Evolutionary conservation across 2,329 filamentous ascomycete genomes (phyloP).

Genomic region (Monilinia aucupariae): DNA sequence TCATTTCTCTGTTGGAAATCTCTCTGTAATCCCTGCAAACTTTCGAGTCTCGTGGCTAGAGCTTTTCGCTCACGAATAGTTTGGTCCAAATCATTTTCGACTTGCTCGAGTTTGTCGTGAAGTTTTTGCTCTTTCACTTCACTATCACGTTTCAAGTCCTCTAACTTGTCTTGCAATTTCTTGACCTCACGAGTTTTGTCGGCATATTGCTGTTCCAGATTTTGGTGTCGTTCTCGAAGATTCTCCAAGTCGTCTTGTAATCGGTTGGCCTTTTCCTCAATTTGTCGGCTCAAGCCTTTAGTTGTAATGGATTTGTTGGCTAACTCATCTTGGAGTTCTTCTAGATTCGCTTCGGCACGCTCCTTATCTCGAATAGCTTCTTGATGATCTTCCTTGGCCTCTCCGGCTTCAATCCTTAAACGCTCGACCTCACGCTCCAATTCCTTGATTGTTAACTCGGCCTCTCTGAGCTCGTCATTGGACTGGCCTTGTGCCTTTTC

Average conservation of each 20-base stretch:
- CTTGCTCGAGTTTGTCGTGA: slow-evolving; percentile 41
- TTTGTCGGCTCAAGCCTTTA: slow-evolving; percentile 67
- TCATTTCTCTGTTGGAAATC: slow-evolving; percentile 55
- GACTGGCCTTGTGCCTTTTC: slow-evolving; percentile 45
- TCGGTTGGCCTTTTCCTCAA: slow-evolving; percentile 63
- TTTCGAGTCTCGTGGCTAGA: slow-evolving; percentile 18
- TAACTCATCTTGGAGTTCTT: slow-evolving; percentile 70
- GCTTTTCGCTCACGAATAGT: slow-evolving; percentile 22
- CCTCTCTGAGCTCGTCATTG: slow-evolving; percentile 40
- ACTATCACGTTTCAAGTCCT: slow-evolving; percentile 31
- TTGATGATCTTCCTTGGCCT: slow-evolving; percentile 50
- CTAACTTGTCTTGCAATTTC: slow-evolving; percentile 41
- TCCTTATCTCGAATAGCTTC: slow-evolving; percentile 51
- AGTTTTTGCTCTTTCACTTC: slow-evolving; percentile 32
- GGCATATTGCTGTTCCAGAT: slow-evolving; percentile 41
- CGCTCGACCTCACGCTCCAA: slow-evolving; percentile 51
- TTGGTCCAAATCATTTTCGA: slow-evolving; percentile 39
- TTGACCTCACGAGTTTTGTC: slow-evolving; percentile 40
- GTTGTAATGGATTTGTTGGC: slow-evolving; percentile 72
- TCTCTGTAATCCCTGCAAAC: slow-evolving; percentile 46
- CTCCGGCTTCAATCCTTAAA: slow-evolving; percentile 50
- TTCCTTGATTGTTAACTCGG: slow-evolving; percentile 46
- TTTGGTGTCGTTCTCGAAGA: slow-evolving; percentile 41
- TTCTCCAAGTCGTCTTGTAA: slow-evolving; percentile 61
- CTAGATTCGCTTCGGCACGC: slow-evolving; percentile 53